Evolutionary conservation across 306 rosid genomes (phyloP).

Genomic region (Clitoria ternatea): DNA sequence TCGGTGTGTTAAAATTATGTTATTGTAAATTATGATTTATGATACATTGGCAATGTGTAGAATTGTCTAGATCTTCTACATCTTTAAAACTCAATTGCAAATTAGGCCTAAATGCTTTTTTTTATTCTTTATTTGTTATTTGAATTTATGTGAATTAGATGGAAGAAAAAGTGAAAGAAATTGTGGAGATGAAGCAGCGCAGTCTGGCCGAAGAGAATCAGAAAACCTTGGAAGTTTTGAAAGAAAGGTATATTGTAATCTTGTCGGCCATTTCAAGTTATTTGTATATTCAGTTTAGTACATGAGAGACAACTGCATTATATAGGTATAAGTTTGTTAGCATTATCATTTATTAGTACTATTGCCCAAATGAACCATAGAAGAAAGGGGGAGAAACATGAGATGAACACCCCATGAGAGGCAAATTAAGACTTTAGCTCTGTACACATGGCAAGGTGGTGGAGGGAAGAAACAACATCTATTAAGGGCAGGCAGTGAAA

Average conservation of each 20-base stretch:
- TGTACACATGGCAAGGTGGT: constrained; percentile 6
- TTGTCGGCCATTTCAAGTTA: constrained; percentile 18
- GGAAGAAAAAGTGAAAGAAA: constrained; percentile 96
- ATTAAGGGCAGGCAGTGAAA: background rate
- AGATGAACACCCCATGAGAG: background rate
- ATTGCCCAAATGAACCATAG: background rate
- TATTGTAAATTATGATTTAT: too few species aligned
- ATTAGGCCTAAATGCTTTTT: background rate
- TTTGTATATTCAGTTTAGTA: constrained; percentile 7
- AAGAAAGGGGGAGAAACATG: background rate
- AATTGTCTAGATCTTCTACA: background rate
- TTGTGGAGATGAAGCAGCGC: constrained; percentile 96
- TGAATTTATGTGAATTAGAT: constrained; percentile 48
- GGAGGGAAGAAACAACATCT: constrained; percentile 9
- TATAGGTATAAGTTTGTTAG: background rate
- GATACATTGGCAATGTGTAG: background rate
- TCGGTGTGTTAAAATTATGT: background rate
- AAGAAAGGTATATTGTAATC: constrained; percentile 61
- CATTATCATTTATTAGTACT: background rate
- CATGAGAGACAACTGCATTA: background rate
- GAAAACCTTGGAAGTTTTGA: constrained; percentile 82
- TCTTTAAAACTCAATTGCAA: constrained; percentile 2
- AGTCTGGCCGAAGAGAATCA: constrained; percentile 97
- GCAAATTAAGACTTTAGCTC: background rate
- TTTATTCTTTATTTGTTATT: constrained; percentile 21